phyloP scores from a whole-genome alignment of 2,329 filamentous ascomycete species.

The Hypoxylon sp. region DNA sequence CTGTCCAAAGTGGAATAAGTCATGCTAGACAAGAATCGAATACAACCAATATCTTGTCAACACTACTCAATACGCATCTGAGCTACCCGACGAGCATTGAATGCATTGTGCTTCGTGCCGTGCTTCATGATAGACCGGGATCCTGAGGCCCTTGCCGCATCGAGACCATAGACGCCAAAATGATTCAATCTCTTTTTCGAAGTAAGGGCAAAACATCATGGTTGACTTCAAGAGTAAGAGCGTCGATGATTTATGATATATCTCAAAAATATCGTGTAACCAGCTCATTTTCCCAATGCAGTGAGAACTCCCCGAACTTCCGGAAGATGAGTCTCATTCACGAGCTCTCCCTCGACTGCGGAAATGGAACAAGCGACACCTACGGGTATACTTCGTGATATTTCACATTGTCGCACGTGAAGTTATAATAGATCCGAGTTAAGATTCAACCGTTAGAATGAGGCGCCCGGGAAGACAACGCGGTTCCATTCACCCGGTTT shows the following conservation, averaged over 20 bases:
- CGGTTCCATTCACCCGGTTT: slow-evolving; percentile 8
- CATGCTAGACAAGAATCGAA: neutral
- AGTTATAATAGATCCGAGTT: neutral
- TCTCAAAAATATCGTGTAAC: neutral
- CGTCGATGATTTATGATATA: neutral
- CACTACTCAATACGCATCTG: neutral
- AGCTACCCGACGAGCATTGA: neutral
- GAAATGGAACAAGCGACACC: neutral
- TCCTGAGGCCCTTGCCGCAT: neutral
- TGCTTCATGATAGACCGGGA: neutral
- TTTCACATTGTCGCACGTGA: neutral
- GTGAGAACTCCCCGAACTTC: neutral
- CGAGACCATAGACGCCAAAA: neutral
- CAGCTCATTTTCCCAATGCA: neutral
- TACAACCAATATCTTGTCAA: neutral
- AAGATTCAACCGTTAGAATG: slow-evolving; percentile 7
- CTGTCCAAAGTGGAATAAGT: slow-evolving; percentile 42
- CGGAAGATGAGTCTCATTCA: neutral
- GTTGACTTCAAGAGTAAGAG: neutral
- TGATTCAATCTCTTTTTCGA: neutral
- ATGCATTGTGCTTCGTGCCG: slow-evolving; percentile 6
- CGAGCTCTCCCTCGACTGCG: neutral
- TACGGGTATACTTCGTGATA: neutral
- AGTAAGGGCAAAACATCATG: neutral
- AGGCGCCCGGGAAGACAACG: slow-evolving; percentile 4